Conservation (phyloP, 495 filamentous ascomycete species). For the Paragyromitra xinjiangensis region DNA sequence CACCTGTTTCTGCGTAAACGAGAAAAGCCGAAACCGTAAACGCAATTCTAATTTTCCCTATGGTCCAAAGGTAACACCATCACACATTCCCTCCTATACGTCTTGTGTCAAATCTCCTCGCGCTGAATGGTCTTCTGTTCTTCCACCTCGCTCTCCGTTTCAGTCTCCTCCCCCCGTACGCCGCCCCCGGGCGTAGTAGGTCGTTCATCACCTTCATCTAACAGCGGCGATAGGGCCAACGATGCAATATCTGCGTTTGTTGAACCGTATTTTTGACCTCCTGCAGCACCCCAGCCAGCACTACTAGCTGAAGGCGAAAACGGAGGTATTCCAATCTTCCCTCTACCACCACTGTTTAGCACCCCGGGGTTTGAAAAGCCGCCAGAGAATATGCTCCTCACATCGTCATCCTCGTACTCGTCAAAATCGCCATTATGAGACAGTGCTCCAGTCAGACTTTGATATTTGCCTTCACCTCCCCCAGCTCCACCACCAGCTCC, state of each 20-base stretch:
- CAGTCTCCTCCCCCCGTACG: conserved; percentile 4
- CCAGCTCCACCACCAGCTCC: conserved; percentile 25
- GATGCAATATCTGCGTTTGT: conserved; percentile 41
- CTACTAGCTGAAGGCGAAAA: conserved; percentile 48
- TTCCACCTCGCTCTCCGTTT: conserved; percentile 27
- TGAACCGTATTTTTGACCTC: conserved; percentile 34
- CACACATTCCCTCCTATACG: not conserved
- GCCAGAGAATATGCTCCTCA: conserved; percentile 56
- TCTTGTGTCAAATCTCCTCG: conserved; percentile 22
- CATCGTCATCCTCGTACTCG: conserved; percentile 56
- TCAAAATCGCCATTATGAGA: conserved; percentile 51
- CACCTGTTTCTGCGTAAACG: conserved; percentile 20
- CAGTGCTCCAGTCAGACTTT: conserved; percentile 50
- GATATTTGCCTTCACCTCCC: conserved; percentile 53
- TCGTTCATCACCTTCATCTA: conserved; percentile 30
- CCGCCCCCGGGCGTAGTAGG: conserved; percentile 38
- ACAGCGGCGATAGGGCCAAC: conserved; percentile 28
- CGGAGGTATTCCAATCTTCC: conserved; percentile 53
- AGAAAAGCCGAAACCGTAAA: not conserved
- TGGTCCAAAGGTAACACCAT: not conserved
- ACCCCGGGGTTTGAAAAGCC: conserved; percentile 53
- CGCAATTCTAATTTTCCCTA: conserved; percentile 16
- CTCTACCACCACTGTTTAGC: conserved; percentile 43
- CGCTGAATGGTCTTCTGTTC: conserved; percentile 17
- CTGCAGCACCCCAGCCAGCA: conserved; percentile 48